Percentiles rank a stretch among this genome's conserved stretches.
phyloP scores from a whole-genome alignment of 495 filamentous ascomycete genomes.

The Clohesyomyces aquaticus region DNA sequence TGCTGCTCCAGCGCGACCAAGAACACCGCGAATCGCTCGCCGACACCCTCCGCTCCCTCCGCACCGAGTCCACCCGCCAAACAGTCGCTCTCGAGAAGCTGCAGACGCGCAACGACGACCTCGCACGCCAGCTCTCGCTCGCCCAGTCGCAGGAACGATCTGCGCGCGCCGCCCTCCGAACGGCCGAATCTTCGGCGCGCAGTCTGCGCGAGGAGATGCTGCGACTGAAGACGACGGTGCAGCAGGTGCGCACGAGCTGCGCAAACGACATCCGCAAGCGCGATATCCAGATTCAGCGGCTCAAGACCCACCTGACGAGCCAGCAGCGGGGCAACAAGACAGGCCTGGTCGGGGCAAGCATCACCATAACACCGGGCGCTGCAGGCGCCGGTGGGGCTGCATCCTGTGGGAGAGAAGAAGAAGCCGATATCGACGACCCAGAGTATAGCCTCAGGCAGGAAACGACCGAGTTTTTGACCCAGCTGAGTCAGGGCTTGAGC shows the following conservation, averaged over 20 bases:
- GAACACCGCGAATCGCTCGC: conserved; percentile 81
- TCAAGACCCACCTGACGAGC: conserved; percentile 79
- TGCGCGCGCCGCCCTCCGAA: conserved; percentile 67
- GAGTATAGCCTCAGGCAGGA: conserved; percentile 79
- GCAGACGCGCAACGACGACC: conserved; percentile 69
- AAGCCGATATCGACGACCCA: conserved; percentile 57
- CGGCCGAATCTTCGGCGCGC: conserved; percentile 69
- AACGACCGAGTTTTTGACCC: conserved; percentile 89
- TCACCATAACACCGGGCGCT: conserved; percentile 56
- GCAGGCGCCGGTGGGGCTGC: conserved; percentile 49
- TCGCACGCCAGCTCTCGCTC: conserved; percentile 72
- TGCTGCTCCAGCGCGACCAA: conserved; percentile 71
- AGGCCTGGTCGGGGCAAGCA: conserved; percentile 55
- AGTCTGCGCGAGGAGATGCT: conserved; percentile 78
- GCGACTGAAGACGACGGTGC: conserved; percentile 72
- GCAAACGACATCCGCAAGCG: conserved; percentile 91
- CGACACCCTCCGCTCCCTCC: conserved; percentile 74
- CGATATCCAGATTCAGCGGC: conserved; percentile 80
- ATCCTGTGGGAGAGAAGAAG: conserved; percentile 42
- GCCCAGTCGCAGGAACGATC: conserved; percentile 74
- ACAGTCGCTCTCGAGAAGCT: conserved; percentile 55
- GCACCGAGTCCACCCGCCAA: conserved; percentile 57
- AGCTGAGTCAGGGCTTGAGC: conserved; percentile 82
- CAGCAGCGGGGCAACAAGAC: conserved; percentile 53
- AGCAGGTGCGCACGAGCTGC: conserved; percentile 82